These are phyloP conservation scores for Aspergillus homomorphus DNA, from an alignment of 495 filamentous ascomycete species.

Conservation along the genomic window DNA sequence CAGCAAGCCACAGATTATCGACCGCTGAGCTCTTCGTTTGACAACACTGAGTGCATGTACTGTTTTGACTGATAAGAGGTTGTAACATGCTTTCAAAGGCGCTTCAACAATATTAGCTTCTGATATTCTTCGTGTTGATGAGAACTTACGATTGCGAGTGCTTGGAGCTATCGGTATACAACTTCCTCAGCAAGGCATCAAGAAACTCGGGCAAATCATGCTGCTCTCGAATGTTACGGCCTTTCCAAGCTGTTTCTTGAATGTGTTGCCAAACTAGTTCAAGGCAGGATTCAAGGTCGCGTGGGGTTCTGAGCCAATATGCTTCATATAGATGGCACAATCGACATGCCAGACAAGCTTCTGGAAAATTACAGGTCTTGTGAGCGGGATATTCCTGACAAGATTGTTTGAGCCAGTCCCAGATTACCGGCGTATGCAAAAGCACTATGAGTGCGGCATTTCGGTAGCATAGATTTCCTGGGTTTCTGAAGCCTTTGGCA, in stretches of 20 bases:
- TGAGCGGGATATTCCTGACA: conserved; percentile 1
- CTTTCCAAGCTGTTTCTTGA: conserved; percentile 2
- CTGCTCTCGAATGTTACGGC: conserved; percentile 3
- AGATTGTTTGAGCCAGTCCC: conserved; percentile 32
- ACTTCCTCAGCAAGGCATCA: conserved; percentile 11
- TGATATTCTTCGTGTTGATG: background rate
- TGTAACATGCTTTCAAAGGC: background rate
- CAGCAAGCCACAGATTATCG: background rate
- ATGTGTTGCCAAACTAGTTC: conserved; percentile 7
- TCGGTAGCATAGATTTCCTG: conserved; percentile 37
- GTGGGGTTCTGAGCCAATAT: conserved; percentile 20
- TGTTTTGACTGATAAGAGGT: background rate
- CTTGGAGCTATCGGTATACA: conserved; percentile 1
- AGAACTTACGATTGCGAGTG: conserved; percentile 11
- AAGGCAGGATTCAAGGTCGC: conserved; percentile 1
- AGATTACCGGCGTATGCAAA: conserved; percentile 38
- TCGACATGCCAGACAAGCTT: conserved; percentile 18
- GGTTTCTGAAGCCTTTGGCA: conserved; percentile 12
- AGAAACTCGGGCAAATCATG: conserved; percentile 31
- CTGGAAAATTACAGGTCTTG: background rate
- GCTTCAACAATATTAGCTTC: background rate
- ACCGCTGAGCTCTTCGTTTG: background rate
- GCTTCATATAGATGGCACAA: conserved; percentile 12
- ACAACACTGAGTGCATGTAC: background rate
- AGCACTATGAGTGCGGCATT: conserved; percentile 40